A percentile compares a stretch with the other conserved stretches of the same genome.
These are phyloP conservation scores for Phytophthora aleatoria DNA, from an alignment of 352 stramenopile species.

Conservation along the genomic window DNA sequence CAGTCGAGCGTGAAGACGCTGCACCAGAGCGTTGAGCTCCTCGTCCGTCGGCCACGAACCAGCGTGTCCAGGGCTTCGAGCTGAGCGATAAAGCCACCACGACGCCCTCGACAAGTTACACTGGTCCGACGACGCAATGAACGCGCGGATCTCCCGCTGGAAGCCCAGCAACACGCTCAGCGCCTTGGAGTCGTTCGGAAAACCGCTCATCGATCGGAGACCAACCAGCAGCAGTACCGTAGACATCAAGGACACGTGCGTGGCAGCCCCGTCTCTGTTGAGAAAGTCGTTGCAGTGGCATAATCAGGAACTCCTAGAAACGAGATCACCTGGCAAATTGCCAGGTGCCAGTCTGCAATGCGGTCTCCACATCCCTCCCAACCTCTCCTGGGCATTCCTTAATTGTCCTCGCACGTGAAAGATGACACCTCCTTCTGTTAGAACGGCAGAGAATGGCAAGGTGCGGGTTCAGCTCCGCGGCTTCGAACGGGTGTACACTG, in stretches of 20 bases:
- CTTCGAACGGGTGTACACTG: conserved; percentile 35
- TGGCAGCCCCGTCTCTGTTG: conserved; percentile 19
- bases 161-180: conserved; percentile 33
- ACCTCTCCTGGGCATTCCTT: conserved; percentile 7
- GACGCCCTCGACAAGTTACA: conserved; percentile 15
- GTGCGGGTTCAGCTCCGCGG: conserved; percentile 31
- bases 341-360: neutral
- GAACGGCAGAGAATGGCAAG: conserved; percentile 16
- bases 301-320: conserved; percentile 5
- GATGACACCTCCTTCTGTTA: conserved; percentile 16
- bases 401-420: neutral
- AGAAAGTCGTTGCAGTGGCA: conserved; percentile 1
- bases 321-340: neutral
- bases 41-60: conserved; percentile 15
- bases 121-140: conserved; percentile 12
- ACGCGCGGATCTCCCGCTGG: conserved; percentile 27
- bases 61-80: neutral
- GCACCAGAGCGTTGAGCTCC: conserved; percentile 12
- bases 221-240: conserved; percentile 23
- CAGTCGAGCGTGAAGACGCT: conserved; percentile 26
- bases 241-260: conserved; percentile 21
- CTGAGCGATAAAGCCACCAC: conserved; percentile 24
- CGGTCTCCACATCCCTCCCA: conserved; percentile 8
- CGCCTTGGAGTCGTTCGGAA: conserved; percentile 15
- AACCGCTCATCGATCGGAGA: conserved; percentile 23